Base-by-base conservation (phyloP, 345 rosid genomes). In the Trapa bicornis region DNA sequence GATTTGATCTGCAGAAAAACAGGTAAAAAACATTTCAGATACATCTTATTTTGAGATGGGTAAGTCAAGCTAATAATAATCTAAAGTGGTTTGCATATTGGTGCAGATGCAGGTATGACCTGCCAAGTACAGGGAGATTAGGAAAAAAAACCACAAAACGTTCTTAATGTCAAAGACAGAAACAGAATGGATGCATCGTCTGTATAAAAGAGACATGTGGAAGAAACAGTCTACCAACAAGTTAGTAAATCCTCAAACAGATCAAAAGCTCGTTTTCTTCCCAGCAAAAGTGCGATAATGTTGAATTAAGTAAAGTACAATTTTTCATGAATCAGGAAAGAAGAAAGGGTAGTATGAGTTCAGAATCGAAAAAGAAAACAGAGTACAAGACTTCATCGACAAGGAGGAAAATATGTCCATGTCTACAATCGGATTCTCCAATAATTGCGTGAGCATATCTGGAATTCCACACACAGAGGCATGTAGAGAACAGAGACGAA, bases 1-100 rank as follows among this genome's bases (percentile, higher is more conserved):
- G 45, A 66, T 62, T 78, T 78, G 66, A 63, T 71, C 92, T 85
- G 87, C 85, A 54, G 15, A 39, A 2, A 29, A 67, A n/a, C 10
- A 1, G 4, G 12, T 8, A 41, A 66, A 32, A 11, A 11, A 1
- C 1, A 58, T 0, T 3, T 32, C 63, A 58, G 38, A 35, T 10
- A 6, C 14, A 10, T 15, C 5, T 57, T 36, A 57, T 17, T 1
- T n/a, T 41, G 43, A 41, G 43, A 8, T 8, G 43, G 43, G 43
- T 3, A 29, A 47, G 14, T 47, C 52, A 15, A 47, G 54, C 4
- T 14, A 13, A 6, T 3, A 50, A 50, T 6, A 50, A 50, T 50
- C 53, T 57, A 38, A 32, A 58, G 10, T 8, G 37, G 33, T 29
- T 22, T 32, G 38, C 37, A 32, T 58, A 29, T 0, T 35, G 37